These are phyloP conservation scores for Citrus trifoliata DNA, from an alignment of 345 rosid species.

Conservation along the genomic window DNA sequence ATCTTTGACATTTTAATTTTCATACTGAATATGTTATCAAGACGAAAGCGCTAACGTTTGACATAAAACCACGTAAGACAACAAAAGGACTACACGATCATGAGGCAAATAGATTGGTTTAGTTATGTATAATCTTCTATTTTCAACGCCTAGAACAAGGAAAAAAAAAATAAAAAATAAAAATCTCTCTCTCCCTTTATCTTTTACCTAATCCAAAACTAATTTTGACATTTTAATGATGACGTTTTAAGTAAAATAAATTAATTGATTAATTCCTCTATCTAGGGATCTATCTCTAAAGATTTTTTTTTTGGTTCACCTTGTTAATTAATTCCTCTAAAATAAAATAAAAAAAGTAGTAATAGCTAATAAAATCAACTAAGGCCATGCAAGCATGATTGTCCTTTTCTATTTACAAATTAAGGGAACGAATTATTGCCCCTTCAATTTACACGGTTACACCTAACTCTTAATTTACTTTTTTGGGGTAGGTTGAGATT, in stretches of 20 bases:
- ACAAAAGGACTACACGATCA: not conserved
- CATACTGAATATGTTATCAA: not conserved
- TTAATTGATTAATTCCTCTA: too few relatives aligned
- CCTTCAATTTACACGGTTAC: not conserved
- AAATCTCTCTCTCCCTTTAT: not conserved
- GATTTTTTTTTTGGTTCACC: too few relatives aligned
- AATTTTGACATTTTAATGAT: not conserved
- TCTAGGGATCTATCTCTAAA: not conserved
- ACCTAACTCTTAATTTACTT: not conserved
- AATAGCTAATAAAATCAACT: too few relatives aligned
- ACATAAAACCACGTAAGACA: not conserved
- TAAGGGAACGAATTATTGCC: not conserved
- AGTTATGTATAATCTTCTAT: not conserved
- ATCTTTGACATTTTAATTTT: not conserved
- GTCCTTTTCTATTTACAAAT: not conserved
- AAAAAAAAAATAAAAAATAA: fast-evolving
- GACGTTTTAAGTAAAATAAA: not conserved
- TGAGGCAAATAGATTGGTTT: not conserved
- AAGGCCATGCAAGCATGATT: too few relatives aligned
- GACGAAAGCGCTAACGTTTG: not conserved
- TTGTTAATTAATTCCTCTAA: not conserved
- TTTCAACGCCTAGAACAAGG: not conserved
- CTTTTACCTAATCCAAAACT: slow-evolving; percentile 1
- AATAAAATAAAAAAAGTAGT: too few relatives aligned
- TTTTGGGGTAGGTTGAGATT: not conserved